Evolutionary conservation across 2,329 filamentous ascomycete species (phyloP).

Genomic region (Monosporascus sp.): DNA sequence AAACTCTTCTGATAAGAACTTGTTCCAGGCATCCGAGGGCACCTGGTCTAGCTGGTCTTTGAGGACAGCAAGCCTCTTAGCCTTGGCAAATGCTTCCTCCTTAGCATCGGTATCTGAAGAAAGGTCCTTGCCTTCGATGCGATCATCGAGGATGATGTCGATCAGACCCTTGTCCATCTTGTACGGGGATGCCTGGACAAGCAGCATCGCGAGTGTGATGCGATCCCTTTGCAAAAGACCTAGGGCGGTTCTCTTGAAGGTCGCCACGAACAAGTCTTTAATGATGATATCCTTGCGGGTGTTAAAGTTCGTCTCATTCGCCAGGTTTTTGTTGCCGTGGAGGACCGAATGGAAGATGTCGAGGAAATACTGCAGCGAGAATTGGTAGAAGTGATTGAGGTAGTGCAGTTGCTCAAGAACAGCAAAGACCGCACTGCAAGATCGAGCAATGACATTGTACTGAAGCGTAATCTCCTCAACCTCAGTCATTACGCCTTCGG

Average conservation of each 20-base stretch:
- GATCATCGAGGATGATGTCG: slow-evolving; percentile 77
- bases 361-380: slow-evolving; percentile 96
- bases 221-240: slow-evolving; percentile 90
- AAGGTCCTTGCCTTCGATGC: slow-evolving; percentile 70
- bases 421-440: slow-evolving; percentile 95
- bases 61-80: slow-evolving; percentile 65
- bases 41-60: slow-evolving; percentile 65
- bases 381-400: slow-evolving; percentile 99
- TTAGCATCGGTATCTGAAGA: slow-evolving; percentile 61
- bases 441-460: slow-evolving; percentile 87
- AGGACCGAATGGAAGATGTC: slow-evolving; percentile 96
- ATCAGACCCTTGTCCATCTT: slow-evolving; percentile 89
- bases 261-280: slow-evolving; percentile 82
- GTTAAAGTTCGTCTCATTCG: slow-evolving; percentile 67
- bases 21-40: slow-evolving; percentile 64
- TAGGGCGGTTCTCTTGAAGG: slow-evolving; percentile 89
- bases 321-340: slow-evolving; percentile 69
- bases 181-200: slow-evolving; percentile 93
- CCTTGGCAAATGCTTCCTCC: slow-evolving; percentile 63
- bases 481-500: slow-evolving; percentile 96
- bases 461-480: slow-evolving; percentile 93
- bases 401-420: slow-evolving; percentile 96
- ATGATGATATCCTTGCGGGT: slow-evolving; percentile 84
- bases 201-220: slow-evolving; percentile 88
- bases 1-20: slow-evolving; percentile 78